These are phyloP conservation scores for Populus ilicifolia DNA, from an alignment of 345 rosid species.

Conservation along the genomic window DNA sequence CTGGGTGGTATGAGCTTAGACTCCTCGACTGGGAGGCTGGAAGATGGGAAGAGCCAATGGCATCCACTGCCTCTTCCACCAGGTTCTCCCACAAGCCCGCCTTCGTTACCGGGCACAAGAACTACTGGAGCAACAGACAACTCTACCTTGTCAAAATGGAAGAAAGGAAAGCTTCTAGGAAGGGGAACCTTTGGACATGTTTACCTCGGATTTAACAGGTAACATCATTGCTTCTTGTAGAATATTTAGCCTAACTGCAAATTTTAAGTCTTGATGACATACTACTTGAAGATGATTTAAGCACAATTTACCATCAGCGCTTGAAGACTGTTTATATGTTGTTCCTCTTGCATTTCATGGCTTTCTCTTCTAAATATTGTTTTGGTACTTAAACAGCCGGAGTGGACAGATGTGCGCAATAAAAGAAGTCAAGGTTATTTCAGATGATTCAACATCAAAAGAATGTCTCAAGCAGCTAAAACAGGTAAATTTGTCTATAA, in stretches of 20 bases:
- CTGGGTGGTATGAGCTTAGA: slow-evolving; percentile 50
- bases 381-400: slow-evolving; percentile 45
- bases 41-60: slow-evolving; percentile 58
- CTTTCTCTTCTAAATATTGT: slow-evolving; percentile 14
- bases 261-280: not conserved
- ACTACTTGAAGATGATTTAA: not conserved
- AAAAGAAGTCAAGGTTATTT: slow-evolving; percentile 81
- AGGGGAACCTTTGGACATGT: slow-evolving; percentile 97
- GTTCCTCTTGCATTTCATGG: slow-evolving; percentile 1
- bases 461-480: slow-evolving; percentile 88
- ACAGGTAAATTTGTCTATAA: slow-evolving; percentile 49
- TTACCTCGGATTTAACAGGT: slow-evolving; percentile 93
- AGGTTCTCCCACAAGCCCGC: slow-evolving; percentile 74
- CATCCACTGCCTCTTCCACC: slow-evolving; percentile 95
- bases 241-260: not conserved
- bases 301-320: not conserved
- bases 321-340: not conserved
- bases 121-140: slow-evolving; percentile 37
- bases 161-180: slow-evolving; percentile 84
- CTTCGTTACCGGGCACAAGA: slow-evolving; percentile 48
- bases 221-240: not conserved
- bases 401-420: slow-evolving; percentile 95
- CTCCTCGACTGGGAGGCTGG: slow-evolving; percentile 56
- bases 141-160: slow-evolving; percentile 55
- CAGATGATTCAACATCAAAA: slow-evolving; percentile 75